Evolutionary conservation across 1,284 basidiomycete genomes (phyloP).

Genomic region (Anthracocystis setariae): DNA sequence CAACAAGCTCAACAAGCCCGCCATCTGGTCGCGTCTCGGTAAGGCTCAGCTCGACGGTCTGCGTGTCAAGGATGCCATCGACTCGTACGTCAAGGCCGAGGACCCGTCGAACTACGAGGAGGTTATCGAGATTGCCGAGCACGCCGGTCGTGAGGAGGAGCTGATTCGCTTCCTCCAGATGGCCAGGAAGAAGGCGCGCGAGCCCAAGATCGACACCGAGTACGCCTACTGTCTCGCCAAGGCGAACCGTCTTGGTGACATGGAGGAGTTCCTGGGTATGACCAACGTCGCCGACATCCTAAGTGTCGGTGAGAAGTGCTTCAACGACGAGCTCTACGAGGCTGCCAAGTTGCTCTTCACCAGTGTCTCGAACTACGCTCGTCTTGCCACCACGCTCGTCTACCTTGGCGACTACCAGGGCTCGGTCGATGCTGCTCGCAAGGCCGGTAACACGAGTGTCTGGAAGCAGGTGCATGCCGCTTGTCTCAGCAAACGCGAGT

Average conservation of each 20-base stretch:
- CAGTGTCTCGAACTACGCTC: constrained; percentile 98
- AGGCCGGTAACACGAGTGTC: constrained; percentile 98
- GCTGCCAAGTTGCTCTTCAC: constrained; percentile 94
- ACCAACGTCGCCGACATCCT: constrained; percentile 98
- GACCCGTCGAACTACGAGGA: constrained; percentile 95
- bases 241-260: constrained; percentile 70
- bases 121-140: constrained; percentile 95
- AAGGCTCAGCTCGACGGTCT: constrained; percentile 99
- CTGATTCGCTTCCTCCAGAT: constrained; percentile 97
- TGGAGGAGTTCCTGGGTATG: constrained; percentile 99
- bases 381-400: constrained; percentile 96
- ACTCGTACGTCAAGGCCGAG: constrained; percentile 98
- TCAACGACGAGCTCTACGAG: constrained; percentile 97
- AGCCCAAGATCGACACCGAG: constrained; percentile 96
- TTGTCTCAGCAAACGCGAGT: constrained; percentile 96
- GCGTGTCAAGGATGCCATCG: constrained; percentile 97
- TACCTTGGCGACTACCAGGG: constrained; percentile 98
- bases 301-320: constrained; percentile 97
- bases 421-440: constrained; percentile 96
- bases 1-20: constrained; percentile 94
- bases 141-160: constrained; percentile 97
- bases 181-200: constrained; percentile 96
- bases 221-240: constrained; percentile 67
- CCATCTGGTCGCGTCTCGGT: constrained; percentile 95
- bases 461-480: constrained; percentile 99